A percentile compares a stretch with the other conserved stretches of the same genome.
Evolutionary conservation across 192 early-diverging fungal species (phyloP).

Genomic region (Martensiomyces pterosporus): DNA sequence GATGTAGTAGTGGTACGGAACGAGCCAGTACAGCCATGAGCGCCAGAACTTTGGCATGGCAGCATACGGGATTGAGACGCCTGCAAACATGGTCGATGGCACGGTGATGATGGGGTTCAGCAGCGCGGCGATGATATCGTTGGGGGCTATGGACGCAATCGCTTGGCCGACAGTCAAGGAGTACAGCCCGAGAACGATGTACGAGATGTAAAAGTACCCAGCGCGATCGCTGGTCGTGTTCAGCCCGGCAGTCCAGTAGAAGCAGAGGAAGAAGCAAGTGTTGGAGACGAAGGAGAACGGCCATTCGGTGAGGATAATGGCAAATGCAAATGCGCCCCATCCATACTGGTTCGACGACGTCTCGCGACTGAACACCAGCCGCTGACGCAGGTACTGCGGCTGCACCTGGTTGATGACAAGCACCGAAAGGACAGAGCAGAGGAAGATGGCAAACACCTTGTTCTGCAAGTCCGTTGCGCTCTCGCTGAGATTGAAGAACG

Average conservation of each 20-base stretch:
- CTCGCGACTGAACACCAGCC: constrained; percentile 58
- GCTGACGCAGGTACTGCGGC: constrained; percentile 58
- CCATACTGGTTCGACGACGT: constrained; percentile 57
- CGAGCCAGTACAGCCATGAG: constrained; percentile 57
- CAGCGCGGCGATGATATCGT: constrained; percentile 46
- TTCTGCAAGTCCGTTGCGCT: constrained; percentile 55
- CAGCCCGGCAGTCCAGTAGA: constrained; percentile 66
- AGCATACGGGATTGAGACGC: constrained; percentile 54
- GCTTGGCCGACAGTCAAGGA: constrained; percentile 62
- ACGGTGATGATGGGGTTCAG: constrained; percentile 59
- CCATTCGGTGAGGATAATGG: constrained; percentile 56
- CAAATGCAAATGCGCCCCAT: constrained; percentile 54
- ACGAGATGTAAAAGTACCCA: constrained; percentile 56
- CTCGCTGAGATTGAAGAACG: constrained; percentile 58
- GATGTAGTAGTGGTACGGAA: constrained; percentile 59
- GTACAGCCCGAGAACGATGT: constrained; percentile 54
- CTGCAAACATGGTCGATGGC: constrained; percentile 59
- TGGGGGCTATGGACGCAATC: constrained; percentile 56
- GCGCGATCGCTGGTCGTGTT: constrained; percentile 23
- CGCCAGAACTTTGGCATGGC: constrained; percentile 58
- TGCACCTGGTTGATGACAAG: constrained; percentile 59
- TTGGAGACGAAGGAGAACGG: constrained; percentile 57
- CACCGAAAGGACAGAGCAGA: constrained; percentile 55
- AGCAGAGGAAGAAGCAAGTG: constrained; percentile 56
- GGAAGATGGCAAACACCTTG: constrained; percentile 63